Evolutionary conservation across 2,329 filamentous ascomycete genomes (phyloP), one percentile per base, ranked within the genome.

Genomic region (Cladophialophora exuberans): DNA sequence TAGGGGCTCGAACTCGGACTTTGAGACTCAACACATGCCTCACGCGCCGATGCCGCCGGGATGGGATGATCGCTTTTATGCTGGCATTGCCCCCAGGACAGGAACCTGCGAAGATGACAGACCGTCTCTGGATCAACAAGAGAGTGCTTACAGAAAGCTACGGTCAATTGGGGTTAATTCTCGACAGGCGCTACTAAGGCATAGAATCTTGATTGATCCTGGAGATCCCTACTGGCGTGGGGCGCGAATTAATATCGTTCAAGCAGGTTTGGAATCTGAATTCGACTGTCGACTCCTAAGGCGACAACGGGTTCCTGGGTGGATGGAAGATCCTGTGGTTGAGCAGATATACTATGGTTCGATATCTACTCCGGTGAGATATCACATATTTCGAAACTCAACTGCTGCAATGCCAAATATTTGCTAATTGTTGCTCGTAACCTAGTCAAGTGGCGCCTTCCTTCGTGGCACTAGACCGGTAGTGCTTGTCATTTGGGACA

Each of bases 11-110:
- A 42, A n/a, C 2, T 13, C n/a, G 10, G 39, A n/a, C 18, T n/a
- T 22, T 6, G 1, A 2, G 3, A 22, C 39, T 3, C 7, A 6
- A 42, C 39, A 11, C 6, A 22, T 35, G 26, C 47, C 47, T 42
- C 47, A 23, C 6, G 47, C 38, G 15, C 47, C 47, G 4, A 31
- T 42, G 20, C 47, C 47, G 6, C 47, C 47, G 5, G 38, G 28
- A 10, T 51, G 47, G 47, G 47, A 51, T 22, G 35, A 30, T 26
- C 38, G 38, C 5, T 51, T 25, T 28, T 51, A 51, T n/a, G 36
- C 36, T 5, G 47, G 47, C 15, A 11, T 51, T 22, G n/a, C n/a
- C n/a, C 47, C 47, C 1, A 11, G 11, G 4, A 31, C 23, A 9
- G 11, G 3, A 9, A 11, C n/a, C 18, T 9, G 13, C 28, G 20